These are phyloP conservation scores for Globisporangium alternatum DNA, from an alignment of 352 stramenopile genomes.

Conservation along the genomic window DNA sequence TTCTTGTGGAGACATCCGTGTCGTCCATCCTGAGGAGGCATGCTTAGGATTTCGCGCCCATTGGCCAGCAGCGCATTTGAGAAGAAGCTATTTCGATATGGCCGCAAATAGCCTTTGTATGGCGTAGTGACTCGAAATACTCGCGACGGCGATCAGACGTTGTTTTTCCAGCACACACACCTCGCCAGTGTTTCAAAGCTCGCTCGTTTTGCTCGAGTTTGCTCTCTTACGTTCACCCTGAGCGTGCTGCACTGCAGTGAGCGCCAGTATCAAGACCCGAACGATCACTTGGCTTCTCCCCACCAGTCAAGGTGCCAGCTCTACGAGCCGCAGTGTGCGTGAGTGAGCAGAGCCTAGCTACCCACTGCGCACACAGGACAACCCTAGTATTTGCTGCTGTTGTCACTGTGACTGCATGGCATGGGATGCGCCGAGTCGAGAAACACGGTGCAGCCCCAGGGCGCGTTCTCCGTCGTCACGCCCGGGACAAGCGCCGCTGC, in stretches of 20 bases:
- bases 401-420: conserved; percentile 4
- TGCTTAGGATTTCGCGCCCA: too few species aligned
- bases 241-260: neutral
- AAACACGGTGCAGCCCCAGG: conserved; percentile 42
- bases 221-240: neutral
- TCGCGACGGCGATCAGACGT: too few species aligned
- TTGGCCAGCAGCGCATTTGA: neutral
- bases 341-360: too few species aligned
- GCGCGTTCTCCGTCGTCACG: conserved; percentile 28
- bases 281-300: neutral
- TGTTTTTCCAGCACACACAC: neutral
- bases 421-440: conserved; percentile 49
- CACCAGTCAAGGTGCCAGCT: too few species aligned
- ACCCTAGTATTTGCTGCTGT: neutral
- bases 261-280: neutral
- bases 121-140: neutral
- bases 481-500: neutral
- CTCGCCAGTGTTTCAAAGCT: neutral
- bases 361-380: neutral
- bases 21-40: too few species aligned
- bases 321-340: too few species aligned
- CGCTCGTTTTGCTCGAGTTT: neutral
- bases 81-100: neutral
- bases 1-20: too few species aligned
- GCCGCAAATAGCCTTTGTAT: neutral